Percentiles rank a stretch among this genome's conserved stretches.
Evolutionary conservation across 495 filamentous ascomycete species (phyloP).

Genomic region (Podospora comata): DNA sequence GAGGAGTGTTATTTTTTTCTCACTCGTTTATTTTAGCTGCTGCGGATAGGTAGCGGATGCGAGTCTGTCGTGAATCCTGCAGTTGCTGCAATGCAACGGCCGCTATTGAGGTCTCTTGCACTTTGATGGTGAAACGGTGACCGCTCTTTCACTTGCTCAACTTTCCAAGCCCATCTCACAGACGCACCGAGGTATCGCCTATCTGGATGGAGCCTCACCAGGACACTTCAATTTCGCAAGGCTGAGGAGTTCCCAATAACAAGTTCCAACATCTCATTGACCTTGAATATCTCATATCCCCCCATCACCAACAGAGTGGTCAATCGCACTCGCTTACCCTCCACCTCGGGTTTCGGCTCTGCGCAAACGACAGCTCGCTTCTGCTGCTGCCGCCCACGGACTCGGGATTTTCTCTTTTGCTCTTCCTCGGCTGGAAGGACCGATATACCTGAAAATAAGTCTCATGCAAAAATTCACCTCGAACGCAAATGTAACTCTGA

Average conservation of each 20-base stretch:
- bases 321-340: constrained; percentile 3
- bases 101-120: neutral
- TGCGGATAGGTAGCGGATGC: neutral
- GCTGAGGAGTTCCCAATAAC: neutral
- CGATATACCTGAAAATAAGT: constrained; percentile 5
- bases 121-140: neutral
- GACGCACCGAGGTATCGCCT: neutral
- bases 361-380: neutral
- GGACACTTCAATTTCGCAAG: neutral
- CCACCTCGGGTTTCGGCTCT: neutral
- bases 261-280: neutral
- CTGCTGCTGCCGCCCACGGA: neutral
- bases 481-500: neutral
- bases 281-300: neutral
- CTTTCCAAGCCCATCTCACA: neutral
- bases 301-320: neutral
- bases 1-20: neutral
- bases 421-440: constrained; percentile 19
- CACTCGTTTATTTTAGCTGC: neutral
- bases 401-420: neutral
- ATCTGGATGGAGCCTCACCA: neutral
- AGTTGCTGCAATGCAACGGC: constrained; percentile 4
- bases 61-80: neutral
- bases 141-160: neutral
- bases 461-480: neutral